Base-by-base conservation (phyloP, 768 basidiomycete species). In the Calvatia gigantea region DNA sequence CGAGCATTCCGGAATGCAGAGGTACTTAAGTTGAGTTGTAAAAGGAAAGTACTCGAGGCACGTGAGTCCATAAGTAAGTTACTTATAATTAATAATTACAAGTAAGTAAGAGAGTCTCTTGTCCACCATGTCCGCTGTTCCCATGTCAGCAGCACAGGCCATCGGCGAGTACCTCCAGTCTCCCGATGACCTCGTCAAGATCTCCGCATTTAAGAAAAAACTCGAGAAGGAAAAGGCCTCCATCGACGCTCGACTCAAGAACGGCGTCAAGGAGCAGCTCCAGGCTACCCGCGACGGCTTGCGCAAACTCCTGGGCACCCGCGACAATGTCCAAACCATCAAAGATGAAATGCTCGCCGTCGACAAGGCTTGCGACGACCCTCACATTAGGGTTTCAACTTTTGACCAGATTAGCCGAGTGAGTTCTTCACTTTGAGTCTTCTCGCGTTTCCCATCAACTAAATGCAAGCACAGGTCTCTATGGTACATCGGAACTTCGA, bases 361-460 rank as follows among this genome's bases (percentile, higher is more conserved):
- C 52, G 91, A 94, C 63, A 84, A 80, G 65, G 73, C 86, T 63
- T 89, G 85, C 67, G 78, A 78, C 38, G 90, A 94, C 65, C 89
- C 91, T 9, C 75, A 83, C 61, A 86, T 85, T 54, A 75, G 80
- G 14, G 89, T 94, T 8, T 78, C 86, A 27, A 98, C 91, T 8
- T 98, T 96, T 69, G 93, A 94, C 73, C 95, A 97, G 73, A 97
- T 98, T 66, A 91, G 90, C 66, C 80, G 94, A 70, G 96, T 97
- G 65, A 54, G 87, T 76, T 4, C 51, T 46, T 15, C 12, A 32
- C 12, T 6, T 41, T 21, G 41, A 39, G 21, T 21, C 21, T 29
- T 43, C n/a, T 21, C 21, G 57, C 39, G 41, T 28, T 25, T 44
- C 8, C 12, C 7, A 53, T 58, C 47, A 25, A 54, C 25, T 46